A percentile compares a stretch with the other conserved stretches of the same genome.
These are phyloP conservation scores for Alternaria novae-zelandiae DNA, from an alignment of 2,329 filamentous ascomycete genomes.

Conservation along the genomic window DNA sequence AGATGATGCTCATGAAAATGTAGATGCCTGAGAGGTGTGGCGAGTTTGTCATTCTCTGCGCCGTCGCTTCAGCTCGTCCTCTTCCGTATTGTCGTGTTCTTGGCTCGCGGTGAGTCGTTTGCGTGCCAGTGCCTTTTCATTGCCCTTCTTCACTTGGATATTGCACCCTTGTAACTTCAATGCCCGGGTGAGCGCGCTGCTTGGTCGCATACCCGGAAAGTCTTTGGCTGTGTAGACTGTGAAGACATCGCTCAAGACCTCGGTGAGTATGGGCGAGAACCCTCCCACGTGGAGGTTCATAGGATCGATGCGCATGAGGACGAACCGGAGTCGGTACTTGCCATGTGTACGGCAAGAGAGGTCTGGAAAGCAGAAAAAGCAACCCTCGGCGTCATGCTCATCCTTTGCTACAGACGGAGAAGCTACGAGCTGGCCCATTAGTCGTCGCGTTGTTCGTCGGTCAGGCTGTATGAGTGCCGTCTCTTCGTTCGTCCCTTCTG, in stretches of 20 bases:
- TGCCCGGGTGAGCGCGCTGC: conserved; percentile 73
- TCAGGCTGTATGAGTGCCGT: conserved; percentile 73
- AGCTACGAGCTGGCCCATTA: conserved; percentile 81
- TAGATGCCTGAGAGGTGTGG: neutral
- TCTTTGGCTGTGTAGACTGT: conserved; percentile 84
- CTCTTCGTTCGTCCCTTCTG: conserved; percentile 69
- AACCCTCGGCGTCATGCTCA: conserved; percentile 74
- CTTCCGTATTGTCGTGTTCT: conserved; percentile 51
- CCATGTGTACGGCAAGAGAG: conserved; percentile 80
- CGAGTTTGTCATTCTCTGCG: conserved; percentile 40
- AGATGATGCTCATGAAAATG: conserved; percentile 23
- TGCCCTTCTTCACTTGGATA: conserved; percentile 86
- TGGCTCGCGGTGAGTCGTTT: conserved; percentile 48
- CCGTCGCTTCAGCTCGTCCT: conserved; percentile 46
- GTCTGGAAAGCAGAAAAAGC: conserved; percentile 87
- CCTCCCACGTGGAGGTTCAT: conserved; percentile 61
- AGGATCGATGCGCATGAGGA: conserved; percentile 74
- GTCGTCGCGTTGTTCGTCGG: conserved; percentile 71
- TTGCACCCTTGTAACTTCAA: conserved; percentile 81
- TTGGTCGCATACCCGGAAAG: conserved; percentile 83
- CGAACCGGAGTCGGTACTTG: conserved; percentile 76
- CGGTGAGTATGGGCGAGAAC: conserved; percentile 57
- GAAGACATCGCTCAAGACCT: conserved; percentile 72
- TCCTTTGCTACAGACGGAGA: conserved; percentile 79
- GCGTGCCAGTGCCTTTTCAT: conserved; percentile 64